Percentiles rank a stretch among this genome's conserved stretches.
These are phyloP conservation scores for Vachellia collinsii DNA, from an alignment of 306 rosid species.

Conservation along the genomic window DNA sequence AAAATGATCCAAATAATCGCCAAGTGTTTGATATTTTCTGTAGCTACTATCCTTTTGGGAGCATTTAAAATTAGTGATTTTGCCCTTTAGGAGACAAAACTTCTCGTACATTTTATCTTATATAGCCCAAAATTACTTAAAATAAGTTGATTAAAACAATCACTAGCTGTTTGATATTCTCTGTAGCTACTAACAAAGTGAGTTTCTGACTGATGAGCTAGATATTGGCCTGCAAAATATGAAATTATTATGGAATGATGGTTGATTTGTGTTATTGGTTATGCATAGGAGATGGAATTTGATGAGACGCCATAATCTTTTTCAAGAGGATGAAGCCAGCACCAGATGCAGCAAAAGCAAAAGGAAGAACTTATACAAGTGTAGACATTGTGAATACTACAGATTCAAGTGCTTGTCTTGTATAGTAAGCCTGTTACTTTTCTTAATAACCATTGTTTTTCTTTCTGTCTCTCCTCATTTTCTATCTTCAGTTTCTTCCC, in stretches of 20 bases:
- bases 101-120: too few species aligned
- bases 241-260: neutral
- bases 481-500: neutral
- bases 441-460: conserved; percentile 47
- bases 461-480: conserved; percentile 37
- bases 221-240: conserved; percentile 1
- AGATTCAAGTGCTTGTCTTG: conserved; percentile 46
- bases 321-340: conserved; percentile 57
- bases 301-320: conserved; percentile 75
- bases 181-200: neutral
- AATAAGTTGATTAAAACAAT: too few species aligned
- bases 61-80: too few species aligned
- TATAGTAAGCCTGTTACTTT: conserved; percentile 52
- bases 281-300: conserved; percentile 77
- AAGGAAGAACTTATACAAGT: conserved; percentile 32
- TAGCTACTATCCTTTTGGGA: too few species aligned
- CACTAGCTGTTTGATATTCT: conserved; percentile 1
- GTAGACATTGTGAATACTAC: conserved; percentile 59
- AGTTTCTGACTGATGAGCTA: conserved; percentile 14
- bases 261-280: conserved; percentile 28
- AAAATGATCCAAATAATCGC: too few species aligned
- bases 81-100: too few species aligned
- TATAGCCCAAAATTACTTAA: too few species aligned
- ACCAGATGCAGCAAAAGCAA: conserved; percentile 32
- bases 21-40: too few species aligned